phyloP scores from a whole-genome alignment of 1,284 basidiomycete genomes.

The Sanghuangporus sanghuang region DNA sequence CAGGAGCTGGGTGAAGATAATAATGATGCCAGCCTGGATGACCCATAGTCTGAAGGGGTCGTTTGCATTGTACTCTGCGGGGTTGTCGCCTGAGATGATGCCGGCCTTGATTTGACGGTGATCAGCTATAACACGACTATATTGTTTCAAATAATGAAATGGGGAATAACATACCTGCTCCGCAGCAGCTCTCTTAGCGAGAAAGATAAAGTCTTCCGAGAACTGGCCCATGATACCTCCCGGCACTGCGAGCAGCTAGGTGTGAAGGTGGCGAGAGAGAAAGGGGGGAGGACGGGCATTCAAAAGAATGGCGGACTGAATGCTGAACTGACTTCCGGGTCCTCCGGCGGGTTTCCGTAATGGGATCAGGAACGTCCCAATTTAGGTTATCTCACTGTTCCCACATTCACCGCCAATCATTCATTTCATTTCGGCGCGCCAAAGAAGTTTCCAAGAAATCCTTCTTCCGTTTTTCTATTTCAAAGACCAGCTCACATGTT shows the following conservation, averaged over 20 bases:
- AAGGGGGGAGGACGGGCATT: background rate
- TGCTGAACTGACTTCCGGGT: no score
- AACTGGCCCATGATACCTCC: constrained; percentile 36
- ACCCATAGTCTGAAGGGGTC: constrained; percentile 83
- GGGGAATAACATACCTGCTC: constrained; percentile 36
- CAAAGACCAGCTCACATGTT: no score
- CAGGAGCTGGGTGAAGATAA: constrained; percentile 70
- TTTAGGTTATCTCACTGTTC: no score
- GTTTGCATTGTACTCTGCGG: constrained; percentile 47
- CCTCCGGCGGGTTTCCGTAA: background rate
- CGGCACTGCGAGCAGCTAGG: background rate
- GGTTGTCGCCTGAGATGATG: constrained; percentile 64
- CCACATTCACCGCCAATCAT: no score
- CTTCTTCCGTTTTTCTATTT: no score
- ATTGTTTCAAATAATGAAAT: background rate
- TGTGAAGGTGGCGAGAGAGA: background rate
- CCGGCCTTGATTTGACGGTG: constrained; percentile 38
- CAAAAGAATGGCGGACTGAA: background rate
- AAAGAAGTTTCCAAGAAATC: no score
- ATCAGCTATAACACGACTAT: background rate
- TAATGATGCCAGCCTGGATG: constrained; percentile 75
- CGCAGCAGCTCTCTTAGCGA: constrained; percentile 35
- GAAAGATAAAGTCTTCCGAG: constrained; percentile 31
- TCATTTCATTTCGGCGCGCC: no score
- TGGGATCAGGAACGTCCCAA: no score